phyloP scores from a whole-genome alignment of 2,329 filamentous ascomycete genomes.

The Calonectria hongkongensis region DNA sequence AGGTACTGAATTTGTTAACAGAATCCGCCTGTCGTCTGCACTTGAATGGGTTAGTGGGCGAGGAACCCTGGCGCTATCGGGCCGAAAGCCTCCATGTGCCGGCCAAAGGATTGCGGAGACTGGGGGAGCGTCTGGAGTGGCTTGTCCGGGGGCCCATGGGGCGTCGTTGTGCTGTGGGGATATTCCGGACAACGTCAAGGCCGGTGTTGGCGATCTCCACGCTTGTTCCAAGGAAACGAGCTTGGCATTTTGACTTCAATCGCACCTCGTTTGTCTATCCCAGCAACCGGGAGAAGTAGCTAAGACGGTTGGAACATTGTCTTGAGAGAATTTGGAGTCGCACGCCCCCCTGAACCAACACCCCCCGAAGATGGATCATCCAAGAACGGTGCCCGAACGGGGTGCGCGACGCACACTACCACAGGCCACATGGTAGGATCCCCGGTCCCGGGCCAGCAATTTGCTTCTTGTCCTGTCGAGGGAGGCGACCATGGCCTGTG shows the following conservation, averaged over 20 bases:
- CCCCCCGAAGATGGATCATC: conserved; percentile 2
- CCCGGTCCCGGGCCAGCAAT: conserved; percentile 14
- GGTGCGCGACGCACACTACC: conserved; percentile 37
- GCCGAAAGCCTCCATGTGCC: conserved; percentile 45
- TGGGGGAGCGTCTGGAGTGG: conserved; percentile 20
- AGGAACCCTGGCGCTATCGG: conserved; percentile 42
- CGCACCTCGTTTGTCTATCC: conserved; percentile 18
- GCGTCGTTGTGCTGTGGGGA: conserved; percentile 32
- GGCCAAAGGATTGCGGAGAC: conserved; percentile 42
- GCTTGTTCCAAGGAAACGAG: conserved; percentile 23
- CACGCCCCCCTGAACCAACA: background rate
- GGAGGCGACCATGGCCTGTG: conserved; percentile 14
- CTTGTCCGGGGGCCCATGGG: conserved; percentile 22
- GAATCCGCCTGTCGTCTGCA: background rate
- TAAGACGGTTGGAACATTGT: conserved; percentile 14
- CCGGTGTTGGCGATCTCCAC: conserved; percentile 16
- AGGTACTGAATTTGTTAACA: conserved; percentile 35
- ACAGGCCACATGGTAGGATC: conserved; percentile 13
- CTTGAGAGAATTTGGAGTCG: conserved; percentile 4
- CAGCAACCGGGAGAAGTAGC: conserved; percentile 6
- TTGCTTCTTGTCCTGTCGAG: background rate
- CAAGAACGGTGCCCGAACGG: conserved; percentile 7
- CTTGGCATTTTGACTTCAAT: conserved; percentile 8
- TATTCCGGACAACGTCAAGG: conserved; percentile 19
- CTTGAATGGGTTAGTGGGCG: conserved; percentile 32